Evolutionary conservation across 2,329 filamentous ascomycete genomes (phyloP), one percentile per base, ranked within the genome.

Genomic region (Pseudopithomyces chartarum): DNA sequence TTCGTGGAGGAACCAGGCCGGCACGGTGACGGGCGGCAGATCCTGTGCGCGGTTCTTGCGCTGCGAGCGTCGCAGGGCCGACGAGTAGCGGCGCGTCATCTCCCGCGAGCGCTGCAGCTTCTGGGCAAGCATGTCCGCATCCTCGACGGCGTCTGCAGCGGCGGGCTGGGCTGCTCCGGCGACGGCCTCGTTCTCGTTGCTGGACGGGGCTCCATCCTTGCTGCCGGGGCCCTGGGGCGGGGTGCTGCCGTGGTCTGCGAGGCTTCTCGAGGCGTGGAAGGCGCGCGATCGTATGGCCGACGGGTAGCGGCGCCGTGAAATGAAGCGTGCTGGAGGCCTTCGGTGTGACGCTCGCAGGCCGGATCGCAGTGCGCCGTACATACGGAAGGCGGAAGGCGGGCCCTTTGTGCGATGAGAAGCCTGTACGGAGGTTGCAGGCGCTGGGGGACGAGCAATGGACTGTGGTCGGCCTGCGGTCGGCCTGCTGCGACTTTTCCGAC

Each of bases 1-100:
- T 19, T 77, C 71, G 38, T 81, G 74, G 52, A 85, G 72, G 59
- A 90, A 90, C 73, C 80, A 82, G 54, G 79, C 73, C 0, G 87
- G 86, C 13, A 90, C 74, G 48, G 81, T 77, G 4, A 79, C 70
- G 19, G 77, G 76, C 44, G 74, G 73, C 13, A 76, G 60, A 13
- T 70, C 73, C 33, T 71, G 64, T 0, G 67, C 58, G 47, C 73
- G 72, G 49, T 71, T 73, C 29, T 65, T 64, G 33, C 71, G 59
- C 52, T 73, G 69, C 22, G 73, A 66, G 11, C 74, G 70, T 29
- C 70, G 67, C 56, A 75, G 58, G 40, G 72, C 73, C 15, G 73
- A 70, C 22, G 70, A 64, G 48, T 76, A 75, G 40, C 70, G 59
- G 26, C 73, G 67, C 7, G 70, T 65, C 48, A 68, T 65, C 53